A percentile compares a stretch with the other conserved stretches of the same genome.
phyloP scores from a whole-genome alignment of 1,139 yeast species.

The Geotrichum carabidarum region DNA sequence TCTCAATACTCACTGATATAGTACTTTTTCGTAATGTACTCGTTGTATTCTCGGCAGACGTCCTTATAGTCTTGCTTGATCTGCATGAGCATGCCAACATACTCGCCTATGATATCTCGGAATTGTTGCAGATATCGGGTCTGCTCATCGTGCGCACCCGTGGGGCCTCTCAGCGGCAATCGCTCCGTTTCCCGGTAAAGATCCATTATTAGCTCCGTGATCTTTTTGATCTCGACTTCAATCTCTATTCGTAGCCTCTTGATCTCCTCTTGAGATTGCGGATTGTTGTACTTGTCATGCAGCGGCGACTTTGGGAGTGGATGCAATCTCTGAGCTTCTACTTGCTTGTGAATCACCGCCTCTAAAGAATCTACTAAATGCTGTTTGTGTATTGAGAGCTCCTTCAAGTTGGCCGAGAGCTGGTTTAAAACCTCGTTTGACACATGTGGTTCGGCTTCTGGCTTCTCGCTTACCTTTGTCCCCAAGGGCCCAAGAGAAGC shows the following conservation, averaged over 20 bases:
- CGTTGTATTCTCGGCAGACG: constrained; percentile 8
- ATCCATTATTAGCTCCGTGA: background rate
- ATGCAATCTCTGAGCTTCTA: constrained; percentile 10
- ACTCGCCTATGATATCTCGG: background rate
- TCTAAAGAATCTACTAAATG: constrained; percentile 3
- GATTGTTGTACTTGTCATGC: constrained; percentile 9
- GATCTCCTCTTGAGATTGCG: constrained; percentile 1
- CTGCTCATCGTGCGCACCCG: background rate
- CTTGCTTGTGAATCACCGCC: constrained; percentile 1
- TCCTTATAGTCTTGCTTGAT: constrained; percentile 8
- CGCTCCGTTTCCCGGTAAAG: constrained; percentile 1
- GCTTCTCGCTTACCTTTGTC: background rate
- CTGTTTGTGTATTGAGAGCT: background rate
- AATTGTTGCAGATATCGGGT: background rate
- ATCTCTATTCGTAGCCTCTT: background rate
- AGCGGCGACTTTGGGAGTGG: background rate
- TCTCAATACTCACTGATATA: constrained; percentile 1
- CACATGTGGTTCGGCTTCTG: background rate
- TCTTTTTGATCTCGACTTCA: background rate
- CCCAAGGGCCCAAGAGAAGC: background rate
- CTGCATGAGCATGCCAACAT: constrained; percentile 7
- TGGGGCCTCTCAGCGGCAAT: too few relatives aligned
- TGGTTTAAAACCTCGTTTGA: background rate
- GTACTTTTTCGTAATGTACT: constrained; percentile 9
- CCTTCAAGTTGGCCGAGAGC: constrained; percentile 2